Base-by-base conservation (phyloP, 495 filamentous ascomycete species). In the Penicillium goetzii region DNA sequence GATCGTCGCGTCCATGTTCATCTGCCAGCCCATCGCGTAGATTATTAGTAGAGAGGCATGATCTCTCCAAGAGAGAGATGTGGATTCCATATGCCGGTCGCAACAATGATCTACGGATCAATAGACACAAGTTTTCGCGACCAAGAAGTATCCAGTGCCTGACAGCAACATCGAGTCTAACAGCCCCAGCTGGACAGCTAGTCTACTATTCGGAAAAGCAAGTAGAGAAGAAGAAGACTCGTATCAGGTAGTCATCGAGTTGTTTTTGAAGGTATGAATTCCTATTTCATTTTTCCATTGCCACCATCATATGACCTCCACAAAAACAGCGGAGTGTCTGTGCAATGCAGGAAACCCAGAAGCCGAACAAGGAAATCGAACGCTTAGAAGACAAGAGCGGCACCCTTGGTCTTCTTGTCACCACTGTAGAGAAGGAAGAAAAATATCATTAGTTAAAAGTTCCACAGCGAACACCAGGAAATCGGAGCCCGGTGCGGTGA, bases 391-490 rank as follows among this genome's bases (percentile, higher is more conserved):
- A 99, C 96, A 74, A 99, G 87, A 72, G 96, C 96, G 74, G 95
- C 95, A 89, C 96, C 96, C 91, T 99, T 99, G 77, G 96, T 99
- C 92, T 99, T 99, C 92, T 99, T 99, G 89, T 99, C 96, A 85
- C 96, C 96, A 88, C 95, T 97, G 70, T 80, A 76, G 59, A 66
- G 52, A 47, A 76, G 60, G 60, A n/a, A n/a, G 50, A 55, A 56
- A 65, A 64, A 52, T 58, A 61, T 17, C 10, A 56, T 78, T 69
- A 75, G 75, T 49, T n/a, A 68, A 59, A 53, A 21, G 41, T 7
- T 26, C 5, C 47, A 34, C 19, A 4, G 21, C 28, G 30, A 28
- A 30, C 8, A 11, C 14, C 30, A 25, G 14, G 40, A 26, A 8
- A 25, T 30, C 28, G 47, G 19, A 25, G 12, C n/a, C 30, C 9